phyloP scores from a whole-genome alignment of 1,139 yeast species.

The Pichia inconspicua region DNA sequence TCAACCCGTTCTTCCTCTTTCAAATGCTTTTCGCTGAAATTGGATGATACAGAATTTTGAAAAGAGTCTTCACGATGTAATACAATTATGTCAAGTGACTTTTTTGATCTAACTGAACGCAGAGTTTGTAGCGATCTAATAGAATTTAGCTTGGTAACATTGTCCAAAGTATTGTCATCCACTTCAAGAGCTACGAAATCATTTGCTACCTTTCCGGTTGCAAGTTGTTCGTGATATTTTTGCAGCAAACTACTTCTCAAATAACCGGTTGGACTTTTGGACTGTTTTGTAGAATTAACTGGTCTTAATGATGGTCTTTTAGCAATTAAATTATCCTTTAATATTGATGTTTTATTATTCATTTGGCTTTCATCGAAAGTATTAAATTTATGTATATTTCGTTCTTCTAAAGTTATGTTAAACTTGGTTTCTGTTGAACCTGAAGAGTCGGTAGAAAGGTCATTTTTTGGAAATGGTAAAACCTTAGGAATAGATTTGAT shows the following conservation, averaged over 20 bases:
- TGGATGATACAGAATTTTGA: background rate
- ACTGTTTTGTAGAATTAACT: background rate
- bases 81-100: background rate
- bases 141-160: too few relatives aligned
- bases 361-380: background rate
- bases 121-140: background rate
- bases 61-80: background rate
- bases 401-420: too few relatives aligned
- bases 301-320: conserved; percentile 7
- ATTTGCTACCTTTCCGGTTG: conserved; percentile 1
- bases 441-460: too few relatives aligned
- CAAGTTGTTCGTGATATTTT: conserved; percentile 5
- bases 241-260: conserved; percentile 6
- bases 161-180: too few relatives aligned
- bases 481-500: conserved; percentile 13
- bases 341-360: background rate
- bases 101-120: background rate
- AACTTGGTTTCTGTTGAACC: too few relatives aligned
- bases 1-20: background rate
- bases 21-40: background rate
- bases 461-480: conserved; percentile 7
- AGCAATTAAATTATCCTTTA: background rate
- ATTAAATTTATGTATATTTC: too few relatives aligned
- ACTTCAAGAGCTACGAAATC: too few relatives aligned
- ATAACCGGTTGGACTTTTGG: conserved; percentile 4